Evolutionary conservation across 441 rosid genomes (phyloP), one percentile per base, ranked within the genome.

Genomic region (Adansonia grandidieri): DNA sequence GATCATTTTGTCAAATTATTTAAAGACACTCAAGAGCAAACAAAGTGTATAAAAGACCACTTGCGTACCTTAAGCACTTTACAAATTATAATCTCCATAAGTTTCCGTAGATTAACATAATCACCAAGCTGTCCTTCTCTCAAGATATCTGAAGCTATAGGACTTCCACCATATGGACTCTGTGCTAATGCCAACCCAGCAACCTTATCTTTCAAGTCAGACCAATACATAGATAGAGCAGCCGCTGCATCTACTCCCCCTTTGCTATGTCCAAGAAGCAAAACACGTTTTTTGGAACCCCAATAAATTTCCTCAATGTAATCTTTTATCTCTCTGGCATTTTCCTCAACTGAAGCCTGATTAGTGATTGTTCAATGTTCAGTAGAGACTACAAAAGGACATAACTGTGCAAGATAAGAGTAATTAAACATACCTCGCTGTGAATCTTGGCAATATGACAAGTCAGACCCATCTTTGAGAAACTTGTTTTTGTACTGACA

Each of bases 391-490:
- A 66, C 24, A 48, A 24, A 60, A 77, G 14, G 61, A 45, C 53
- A 73, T 19, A 64, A 65, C 3, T 0, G 57, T 58, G 75, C 22
- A 68, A 57, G 14, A 67, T 50, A 24, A 15, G 72, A 77, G 63
- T 44, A 76, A 65, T 76, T 71, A 56, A 74, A 65, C 15, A 47
- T 87, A 94, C 98, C 98, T 97, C 98, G 9, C 99, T 92, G 83
- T 97, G 99, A 86, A 97, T 97, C 89, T 93, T 97, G 28, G 98
- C 98, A 78, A 96, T 94, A 86, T 93, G 99, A 84, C 99, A 94
- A 37, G 91, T 77, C 77, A 97, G 85, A 56, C 97, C 98, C 97
- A 93, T 80, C 90, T 94, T 94, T 66, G 98, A 94, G 85, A 97
- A 92, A 78, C 85, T 82, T 47, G 62, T 86, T 89, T 96, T 97